These are phyloP conservation scores for Phalaenopsis equestris DNA, from an alignment of 106 monocot genomes.

Conservation along the genomic window DNA sequence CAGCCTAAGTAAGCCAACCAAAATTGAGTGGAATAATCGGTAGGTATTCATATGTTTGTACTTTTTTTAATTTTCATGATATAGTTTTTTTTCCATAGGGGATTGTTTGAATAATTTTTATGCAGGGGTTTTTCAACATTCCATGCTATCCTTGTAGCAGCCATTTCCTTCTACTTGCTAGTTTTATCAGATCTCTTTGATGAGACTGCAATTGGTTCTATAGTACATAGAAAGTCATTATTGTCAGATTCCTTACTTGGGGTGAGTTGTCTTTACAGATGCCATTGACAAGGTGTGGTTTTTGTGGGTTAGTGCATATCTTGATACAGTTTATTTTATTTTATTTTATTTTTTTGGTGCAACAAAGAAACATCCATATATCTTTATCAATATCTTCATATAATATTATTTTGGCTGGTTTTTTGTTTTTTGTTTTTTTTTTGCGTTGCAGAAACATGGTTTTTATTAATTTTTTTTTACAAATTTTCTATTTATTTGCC, in stretches of 20 bases:
- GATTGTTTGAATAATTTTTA: slow-evolving; percentile 1
- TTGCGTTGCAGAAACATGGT: background rate
- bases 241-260: slow-evolving; percentile 66
- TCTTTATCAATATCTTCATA: no score
- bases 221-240: slow-evolving; percentile 50
- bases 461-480: background rate
- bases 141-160: slow-evolving; percentile 67
- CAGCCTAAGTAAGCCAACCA: slow-evolving; percentile 33
- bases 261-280: slow-evolving; percentile 33
- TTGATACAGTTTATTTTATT: background rate
- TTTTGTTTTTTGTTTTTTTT: background rate
- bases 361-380: no score
- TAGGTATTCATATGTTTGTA: slow-evolving; percentile 1
- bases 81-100: background rate
- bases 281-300: background rate
- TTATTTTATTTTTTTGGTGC: no score
- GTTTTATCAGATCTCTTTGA: slow-evolving; percentile 71
- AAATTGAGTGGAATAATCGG: slow-evolving; percentile 86
- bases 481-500: background rate
- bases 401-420: no score
- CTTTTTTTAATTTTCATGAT: background rate
- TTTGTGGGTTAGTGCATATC: background rate
- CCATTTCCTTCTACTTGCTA: slow-evolving; percentile 67
- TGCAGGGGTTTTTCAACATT: slow-evolving; percentile 81
- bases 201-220: slow-evolving; percentile 20